A percentile compares a stretch with the other conserved stretches of the same genome.
Conservation (phyloP, 2,329 filamentous ascomycete species). For the Venturia oleaginea region DNA sequence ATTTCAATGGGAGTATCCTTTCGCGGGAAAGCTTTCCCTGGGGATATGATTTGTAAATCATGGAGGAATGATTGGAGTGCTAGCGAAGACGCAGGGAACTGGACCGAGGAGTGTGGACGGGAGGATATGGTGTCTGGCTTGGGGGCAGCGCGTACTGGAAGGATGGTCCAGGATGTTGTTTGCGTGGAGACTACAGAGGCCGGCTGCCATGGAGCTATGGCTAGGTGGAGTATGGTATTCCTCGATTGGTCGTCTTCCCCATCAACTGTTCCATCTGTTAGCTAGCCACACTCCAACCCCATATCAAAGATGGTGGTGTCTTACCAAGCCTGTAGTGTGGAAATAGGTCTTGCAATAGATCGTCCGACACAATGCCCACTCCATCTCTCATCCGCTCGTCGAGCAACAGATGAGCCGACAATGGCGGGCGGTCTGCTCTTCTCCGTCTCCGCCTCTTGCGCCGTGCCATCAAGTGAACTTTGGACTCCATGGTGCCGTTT, state of each 20-base stretch:
- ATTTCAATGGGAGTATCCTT: constrained; percentile 76
- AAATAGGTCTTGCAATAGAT: constrained; percentile 76
- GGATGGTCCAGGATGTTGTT: constrained; percentile 71
- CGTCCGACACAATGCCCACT: constrained; percentile 75
- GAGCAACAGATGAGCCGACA: constrained; percentile 71
- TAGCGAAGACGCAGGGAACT: constrained; percentile 63
- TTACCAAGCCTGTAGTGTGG: constrained; percentile 31
- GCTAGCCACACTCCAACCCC: neutral
- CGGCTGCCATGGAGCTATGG: constrained; percentile 66
- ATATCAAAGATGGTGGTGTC: constrained; percentile 19
- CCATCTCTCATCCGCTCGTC: constrained; percentile 81
- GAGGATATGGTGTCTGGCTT: constrained; percentile 26
- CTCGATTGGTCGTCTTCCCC: neutral
- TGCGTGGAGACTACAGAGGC: constrained; percentile 40
- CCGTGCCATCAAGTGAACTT: constrained; percentile 1
- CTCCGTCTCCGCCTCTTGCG: constrained; percentile 37
- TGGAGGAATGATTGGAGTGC: constrained; percentile 73
- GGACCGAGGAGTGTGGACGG: constrained; percentile 63
- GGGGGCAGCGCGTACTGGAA: constrained; percentile 54
- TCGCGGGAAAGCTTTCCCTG: constrained; percentile 60
- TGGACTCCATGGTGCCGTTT: constrained; percentile 8
- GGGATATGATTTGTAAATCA: constrained; percentile 61
- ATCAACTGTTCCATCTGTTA: neutral
- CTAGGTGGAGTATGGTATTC: constrained; percentile 46
- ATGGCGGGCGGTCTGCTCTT: constrained; percentile 55